These are phyloP conservation scores for Nemania sp. DNA, from an alignment of 2,329 filamentous ascomycete species.

Conservation along the genomic window DNA sequence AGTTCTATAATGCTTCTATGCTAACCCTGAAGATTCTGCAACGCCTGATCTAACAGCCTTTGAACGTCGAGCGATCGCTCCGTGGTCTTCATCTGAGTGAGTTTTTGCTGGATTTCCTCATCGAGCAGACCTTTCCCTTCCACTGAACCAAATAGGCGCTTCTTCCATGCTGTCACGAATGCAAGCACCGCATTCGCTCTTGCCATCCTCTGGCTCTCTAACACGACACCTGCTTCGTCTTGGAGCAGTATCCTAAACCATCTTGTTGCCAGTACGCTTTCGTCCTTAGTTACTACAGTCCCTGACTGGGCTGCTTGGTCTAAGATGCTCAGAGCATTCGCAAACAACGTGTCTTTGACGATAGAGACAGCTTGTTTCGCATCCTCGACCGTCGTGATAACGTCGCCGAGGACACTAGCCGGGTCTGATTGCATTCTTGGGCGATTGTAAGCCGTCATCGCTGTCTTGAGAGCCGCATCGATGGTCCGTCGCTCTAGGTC, in stretches of 20 bases:
- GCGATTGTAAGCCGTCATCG: conserved; percentile 54
- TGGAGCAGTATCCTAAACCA: conserved; percentile 54
- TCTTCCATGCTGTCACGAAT: conserved; percentile 47
- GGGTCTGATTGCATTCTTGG: conserved; percentile 44
- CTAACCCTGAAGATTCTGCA: conserved; percentile 28
- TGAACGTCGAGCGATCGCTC: conserved; percentile 53
- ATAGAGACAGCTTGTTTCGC: conserved; percentile 44
- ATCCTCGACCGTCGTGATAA: conserved; percentile 45
- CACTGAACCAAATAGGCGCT: conserved; percentile 46
- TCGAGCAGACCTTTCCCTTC: conserved; percentile 22
- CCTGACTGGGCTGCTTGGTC: conserved; percentile 42
- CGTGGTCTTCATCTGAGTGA: conserved; percentile 41
- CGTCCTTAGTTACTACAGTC: conserved; percentile 15
- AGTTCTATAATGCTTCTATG: neutral
- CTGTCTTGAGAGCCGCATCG: conserved; percentile 54
- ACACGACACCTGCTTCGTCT: conserved; percentile 50
- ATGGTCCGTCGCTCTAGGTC: conserved; percentile 49
- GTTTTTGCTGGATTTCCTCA: conserved; percentile 39
- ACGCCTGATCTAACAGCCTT: conserved; percentile 46
- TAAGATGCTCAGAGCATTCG: conserved; percentile 52
- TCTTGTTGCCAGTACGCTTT: conserved; percentile 33
- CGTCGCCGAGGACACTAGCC: conserved; percentile 42
- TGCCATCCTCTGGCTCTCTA: conserved; percentile 54
- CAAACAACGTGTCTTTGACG: conserved; percentile 57
- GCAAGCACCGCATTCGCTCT: conserved; percentile 51